Evolutionary conservation across 2,329 filamentous ascomycete species (phyloP), one percentile per base, ranked within the genome.

Genomic region (Chaetomium strumarium): DNA sequence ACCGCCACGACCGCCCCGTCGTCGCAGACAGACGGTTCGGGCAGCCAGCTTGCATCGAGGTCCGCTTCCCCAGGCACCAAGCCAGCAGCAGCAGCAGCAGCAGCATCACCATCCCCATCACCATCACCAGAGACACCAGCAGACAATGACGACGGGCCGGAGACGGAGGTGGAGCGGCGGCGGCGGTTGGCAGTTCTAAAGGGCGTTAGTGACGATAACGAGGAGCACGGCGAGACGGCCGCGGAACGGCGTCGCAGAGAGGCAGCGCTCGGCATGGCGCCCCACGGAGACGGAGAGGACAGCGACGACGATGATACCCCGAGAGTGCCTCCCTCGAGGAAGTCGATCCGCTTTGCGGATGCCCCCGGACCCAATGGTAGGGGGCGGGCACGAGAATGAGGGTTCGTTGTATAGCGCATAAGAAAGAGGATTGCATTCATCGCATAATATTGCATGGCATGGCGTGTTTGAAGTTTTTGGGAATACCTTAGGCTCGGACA

Each of bases 211-310:
- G 69, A n/a, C 31, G 70, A 68, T n/a, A 34, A 14, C 2, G 72
- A 70, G 16, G 63, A 64, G 4, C 63, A 61, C 2, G 72, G 71
- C 33, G 88, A 91, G 69, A 90, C 86, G 0, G 84, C 86, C 0
- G 88, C 87, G 0, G 88, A 92, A 67, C 76, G 85, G 52, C 78
- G 86, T 38, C 75, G 88, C 49, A 79, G 88, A 61, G 82, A 90
- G 61, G 86, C 86, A 1, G 88, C 88, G 1, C 71, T 92, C 1
- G 86, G 87, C 10, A 73, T 86, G 55, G 69, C 71, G 14, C 64
- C 67, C 8, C 67, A 66, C 2, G 69, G 66, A 8, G 68, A 67
- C 0, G 72, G 72, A 16, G 75, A 73, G 42, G 74, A 75, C 51
- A 73, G 75, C 50, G 76, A 84, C 33, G 82, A 84, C 20, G 80